phyloP scores from a whole-genome alignment of 2,329 filamentous ascomycete genomes.

The Talaromyces sp. region DNA sequence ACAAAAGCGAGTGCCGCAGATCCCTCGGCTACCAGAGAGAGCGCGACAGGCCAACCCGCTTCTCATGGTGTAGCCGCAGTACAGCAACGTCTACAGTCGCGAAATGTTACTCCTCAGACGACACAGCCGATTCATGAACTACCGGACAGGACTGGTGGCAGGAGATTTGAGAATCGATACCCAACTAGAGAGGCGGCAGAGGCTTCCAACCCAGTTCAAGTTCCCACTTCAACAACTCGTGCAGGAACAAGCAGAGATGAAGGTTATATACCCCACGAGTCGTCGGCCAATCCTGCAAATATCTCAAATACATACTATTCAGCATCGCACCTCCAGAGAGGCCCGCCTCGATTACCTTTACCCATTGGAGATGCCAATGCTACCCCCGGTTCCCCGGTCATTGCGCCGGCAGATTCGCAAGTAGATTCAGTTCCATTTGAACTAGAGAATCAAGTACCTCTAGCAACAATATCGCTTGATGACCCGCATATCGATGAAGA shows the following conservation, averaged over 20 bases:
- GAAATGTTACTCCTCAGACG: constrained; percentile 32
- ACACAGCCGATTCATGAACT: constrained; percentile 25
- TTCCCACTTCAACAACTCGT: constrained; percentile 30
- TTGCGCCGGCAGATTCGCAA: constrained; percentile 62
- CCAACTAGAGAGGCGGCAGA: constrained; percentile 28
- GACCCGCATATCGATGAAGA: constrained; percentile 64
- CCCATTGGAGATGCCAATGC: constrained; percentile 91
- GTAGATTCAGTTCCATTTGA: constrained; percentile 46
- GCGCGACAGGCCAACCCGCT: constrained; percentile 39
- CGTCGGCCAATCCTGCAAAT: constrained; percentile 48
- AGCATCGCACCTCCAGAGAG: constrained; percentile 42
- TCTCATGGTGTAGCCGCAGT: constrained; percentile 33
- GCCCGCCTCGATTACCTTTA: constrained; percentile 79
- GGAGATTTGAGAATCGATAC: constrained; percentile 23
- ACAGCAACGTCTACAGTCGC: constrained; percentile 42
- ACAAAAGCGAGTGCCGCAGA: constrained; percentile 42
- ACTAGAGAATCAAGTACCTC: constrained; percentile 53
- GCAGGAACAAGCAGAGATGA: constrained; percentile 28
- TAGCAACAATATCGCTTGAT: constrained; percentile 54
- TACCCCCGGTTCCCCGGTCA: constrained; percentile 84
- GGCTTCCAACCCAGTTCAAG: constrained; percentile 38
- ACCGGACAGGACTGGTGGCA: constrained; percentile 25
- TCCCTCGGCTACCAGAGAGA: constrained; percentile 43
- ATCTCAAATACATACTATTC: constrained; percentile 50
- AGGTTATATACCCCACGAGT: constrained; percentile 29